Evolutionary conservation across 331 rosid species (phyloP).

Genomic region (Pyracantha coccinea): DNA sequence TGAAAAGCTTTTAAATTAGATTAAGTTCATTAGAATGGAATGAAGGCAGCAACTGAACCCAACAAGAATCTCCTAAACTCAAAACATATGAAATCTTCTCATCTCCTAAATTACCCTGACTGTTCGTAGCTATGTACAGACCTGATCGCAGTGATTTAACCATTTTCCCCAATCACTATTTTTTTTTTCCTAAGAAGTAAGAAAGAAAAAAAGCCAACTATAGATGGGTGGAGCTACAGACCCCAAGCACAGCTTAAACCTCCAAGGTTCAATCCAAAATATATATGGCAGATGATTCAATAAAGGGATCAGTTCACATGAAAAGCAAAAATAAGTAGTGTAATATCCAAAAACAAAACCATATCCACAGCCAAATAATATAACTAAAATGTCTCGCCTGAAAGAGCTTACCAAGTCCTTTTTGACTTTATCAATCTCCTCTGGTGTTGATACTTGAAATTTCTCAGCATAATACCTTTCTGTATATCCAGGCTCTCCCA

Average conservation of each 20-base stretch:
- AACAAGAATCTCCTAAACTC: not conserved
- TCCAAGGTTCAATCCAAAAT: not conserved
- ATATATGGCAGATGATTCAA: too few species aligned
- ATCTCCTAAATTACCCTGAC: not conserved
- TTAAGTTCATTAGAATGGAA: not conserved
- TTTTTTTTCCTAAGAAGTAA: not conserved
- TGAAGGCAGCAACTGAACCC: not conserved
- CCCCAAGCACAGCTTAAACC: not conserved
- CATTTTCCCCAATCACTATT: not conserved
- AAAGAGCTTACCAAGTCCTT: slow-evolving; percentile 40
- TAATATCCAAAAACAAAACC: not conserved
- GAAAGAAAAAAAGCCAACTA: not conserved
- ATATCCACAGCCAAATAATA: not conserved
- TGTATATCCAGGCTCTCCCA: slow-evolving; percentile 95
- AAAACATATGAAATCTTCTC: not conserved
- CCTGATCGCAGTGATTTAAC: not conserved
- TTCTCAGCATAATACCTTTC: slow-evolving; percentile 92
- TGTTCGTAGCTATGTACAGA: not conserved
- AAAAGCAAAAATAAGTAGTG: not conserved
- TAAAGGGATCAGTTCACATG: not conserved
- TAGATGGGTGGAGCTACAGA: not conserved
- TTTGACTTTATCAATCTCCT: slow-evolving; percentile 55
- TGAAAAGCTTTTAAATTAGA: not conserved
- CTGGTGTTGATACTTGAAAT: slow-evolving; percentile 47
- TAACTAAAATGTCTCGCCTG: not conserved